Conservation (phyloP, 441 rosid species). For the Daphne laureola region DNA sequence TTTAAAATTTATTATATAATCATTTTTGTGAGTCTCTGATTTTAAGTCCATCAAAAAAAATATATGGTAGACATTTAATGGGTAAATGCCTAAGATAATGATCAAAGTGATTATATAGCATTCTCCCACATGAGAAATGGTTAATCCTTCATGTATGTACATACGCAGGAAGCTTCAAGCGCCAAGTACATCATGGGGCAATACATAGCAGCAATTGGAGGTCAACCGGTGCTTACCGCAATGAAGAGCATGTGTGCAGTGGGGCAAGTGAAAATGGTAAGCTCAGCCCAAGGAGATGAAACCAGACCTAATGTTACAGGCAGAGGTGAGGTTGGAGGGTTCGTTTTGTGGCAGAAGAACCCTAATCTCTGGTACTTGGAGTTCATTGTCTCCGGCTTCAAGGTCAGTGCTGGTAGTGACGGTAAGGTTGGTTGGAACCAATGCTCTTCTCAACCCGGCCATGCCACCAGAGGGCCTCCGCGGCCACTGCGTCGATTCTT, state of each 20-base stretch:
- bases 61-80: too few relatives aligned
- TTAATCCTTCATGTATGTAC: too few relatives aligned
- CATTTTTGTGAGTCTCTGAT: too few relatives aligned
- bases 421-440: constrained; percentile 94
- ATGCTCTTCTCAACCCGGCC: constrained; percentile 71
- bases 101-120: too few relatives aligned
- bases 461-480: constrained; percentile 73
- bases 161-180: constrained; percentile 62
- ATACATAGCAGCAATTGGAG: constrained; percentile 80
- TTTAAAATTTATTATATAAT: too few relatives aligned
- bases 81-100: too few relatives aligned
- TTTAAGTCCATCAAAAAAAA: too few relatives aligned
- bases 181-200: constrained; percentile 88
- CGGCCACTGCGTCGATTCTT: constrained; percentile 88
- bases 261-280: constrained; percentile 82
- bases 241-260: constrained; percentile 77
- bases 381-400: constrained; percentile 74
- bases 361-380: constrained; percentile 87
- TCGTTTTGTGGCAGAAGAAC: constrained; percentile 85
- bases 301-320: constrained; percentile 27
- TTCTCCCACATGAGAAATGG: too few relatives aligned
- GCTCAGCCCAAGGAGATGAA: constrained; percentile 54
- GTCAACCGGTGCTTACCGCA: constrained; percentile 44
- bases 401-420: constrained; percentile 81
- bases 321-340: constrained; percentile 65